Evolutionary conservation across 2,329 filamentous ascomycete genomes (phyloP).

Genomic region (Orbilia oligospora): DNA sequence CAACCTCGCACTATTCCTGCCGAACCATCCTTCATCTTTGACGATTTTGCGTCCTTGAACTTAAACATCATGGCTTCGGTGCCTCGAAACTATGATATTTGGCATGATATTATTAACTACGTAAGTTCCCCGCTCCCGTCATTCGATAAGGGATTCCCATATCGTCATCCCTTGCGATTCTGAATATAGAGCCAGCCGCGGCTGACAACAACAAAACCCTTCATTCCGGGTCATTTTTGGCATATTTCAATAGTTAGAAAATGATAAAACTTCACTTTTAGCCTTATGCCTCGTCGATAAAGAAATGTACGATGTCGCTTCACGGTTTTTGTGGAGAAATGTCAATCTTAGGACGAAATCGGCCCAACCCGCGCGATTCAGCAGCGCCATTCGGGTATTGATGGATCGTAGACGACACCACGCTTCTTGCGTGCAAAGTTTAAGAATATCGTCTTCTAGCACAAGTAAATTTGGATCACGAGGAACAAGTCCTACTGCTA

Average conservation of each 20-base stretch:
- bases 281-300: conserved; percentile 59
- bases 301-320: conserved; percentile 57
- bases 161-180: conserved; percentile 28
- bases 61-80: conserved; percentile 54
- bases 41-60: conserved; percentile 53
- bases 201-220: conserved; percentile 58
- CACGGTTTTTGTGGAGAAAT: conserved; percentile 56
- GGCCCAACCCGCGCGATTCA: conserved; percentile 53
- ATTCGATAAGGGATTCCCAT: conserved; percentile 16
- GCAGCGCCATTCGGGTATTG: conserved; percentile 51
- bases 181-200: conserved; percentile 52
- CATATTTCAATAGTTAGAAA: conserved; percentile 56
- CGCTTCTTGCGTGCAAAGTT: conserved; percentile 52
- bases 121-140: conserved; percentile 40
- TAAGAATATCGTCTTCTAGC: conserved; percentile 57
- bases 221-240: conserved; percentile 28
- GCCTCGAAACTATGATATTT: conserved; percentile 57
- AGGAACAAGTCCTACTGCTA: conserved; percentile 50
- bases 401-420: conserved; percentile 59
- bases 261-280: conserved; percentile 58
- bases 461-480: conserved; percentile 57
- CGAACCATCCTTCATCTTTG: conserved; percentile 55
- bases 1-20: conserved; percentile 52
- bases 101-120: conserved; percentile 56
- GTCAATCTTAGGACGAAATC: conserved; percentile 59